phyloP scores from a whole-genome alignment of 108 stramenopile genomes.

The Skeletonema costatum region DNA sequence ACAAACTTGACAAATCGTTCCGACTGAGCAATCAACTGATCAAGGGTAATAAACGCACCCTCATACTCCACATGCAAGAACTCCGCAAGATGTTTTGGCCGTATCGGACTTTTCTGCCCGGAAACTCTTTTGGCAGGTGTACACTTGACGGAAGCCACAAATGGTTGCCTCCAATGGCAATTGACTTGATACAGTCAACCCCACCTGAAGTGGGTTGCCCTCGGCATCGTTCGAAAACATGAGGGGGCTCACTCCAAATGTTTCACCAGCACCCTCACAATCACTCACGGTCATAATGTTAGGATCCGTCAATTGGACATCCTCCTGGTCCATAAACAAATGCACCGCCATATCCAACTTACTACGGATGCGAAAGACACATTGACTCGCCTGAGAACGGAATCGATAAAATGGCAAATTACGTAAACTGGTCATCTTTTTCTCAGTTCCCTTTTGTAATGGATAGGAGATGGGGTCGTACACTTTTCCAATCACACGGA shows the following conservation, averaged over 20 bases:
- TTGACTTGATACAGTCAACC: slow-evolving; percentile 93
- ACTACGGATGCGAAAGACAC: slow-evolving; percentile 62
- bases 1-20: slow-evolving; percentile 95
- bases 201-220: slow-evolving; percentile 56
- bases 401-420: slow-evolving; percentile 59
- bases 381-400: slow-evolving; percentile 58
- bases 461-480: slow-evolving; percentile 60
- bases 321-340: slow-evolving; percentile 67
- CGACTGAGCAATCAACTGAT: slow-evolving; percentile 86
- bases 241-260: slow-evolving; percentile 79
- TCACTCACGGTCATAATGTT: slow-evolving; percentile 85
- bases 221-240: slow-evolving; percentile 61
- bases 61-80: slow-evolving; percentile 97
- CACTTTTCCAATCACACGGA: slow-evolving; percentile 63
- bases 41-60: slow-evolving; percentile 84
- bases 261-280: slow-evolving; percentile 98
- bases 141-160: slow-evolving; percentile 90
- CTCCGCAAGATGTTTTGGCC: slow-evolving; percentile 91
- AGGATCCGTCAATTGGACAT: slow-evolving; percentile 60
- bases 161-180: slow-evolving; percentile 93
- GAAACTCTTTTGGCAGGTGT: slow-evolving; percentile 96
- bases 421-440: slow-evolving; percentile 60
- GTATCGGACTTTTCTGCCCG: slow-evolving; percentile 96
- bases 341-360: slow-evolving; percentile 69
- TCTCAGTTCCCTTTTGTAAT: slow-evolving; percentile 68